phyloP scores from a whole-genome alignment of 1,139 yeast species.

The Protomyces arabidopsidicola region DNA sequence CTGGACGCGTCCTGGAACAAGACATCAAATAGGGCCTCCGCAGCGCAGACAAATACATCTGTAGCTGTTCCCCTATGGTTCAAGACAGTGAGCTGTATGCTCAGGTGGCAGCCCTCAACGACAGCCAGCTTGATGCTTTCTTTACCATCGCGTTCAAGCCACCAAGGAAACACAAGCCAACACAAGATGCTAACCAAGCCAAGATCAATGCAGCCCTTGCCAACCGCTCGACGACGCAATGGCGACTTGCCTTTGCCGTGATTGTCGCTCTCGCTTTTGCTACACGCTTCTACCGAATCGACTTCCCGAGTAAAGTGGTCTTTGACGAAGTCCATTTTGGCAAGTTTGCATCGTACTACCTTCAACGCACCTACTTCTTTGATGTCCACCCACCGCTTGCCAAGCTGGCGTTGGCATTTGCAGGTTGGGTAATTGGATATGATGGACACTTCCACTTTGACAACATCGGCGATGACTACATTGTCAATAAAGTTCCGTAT shows the following conservation, averaged over 20 bases:
- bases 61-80: no score
- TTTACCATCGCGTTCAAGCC: background rate
- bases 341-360: conserved; percentile 67
- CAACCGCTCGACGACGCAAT: background rate
- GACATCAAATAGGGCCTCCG: background rate
- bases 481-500: conserved; percentile 74
- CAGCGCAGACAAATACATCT: no score
- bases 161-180: background rate
- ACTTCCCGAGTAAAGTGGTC: conserved; percentile 79
- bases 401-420: conserved; percentile 81
- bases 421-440: conserved; percentile 84
- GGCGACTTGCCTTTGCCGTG: conserved; percentile 37
- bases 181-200: background rate
- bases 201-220: background rate
- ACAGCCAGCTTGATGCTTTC: background rate
- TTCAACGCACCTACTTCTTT: conserved; percentile 79
- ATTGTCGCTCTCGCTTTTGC: conserved; percentile 64
- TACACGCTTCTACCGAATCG: conserved; percentile 66
- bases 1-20: background rate
- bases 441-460: conserved; percentile 89
- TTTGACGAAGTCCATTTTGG: conserved; percentile 99
- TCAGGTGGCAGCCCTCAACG: background rate
- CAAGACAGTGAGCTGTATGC: background rate
- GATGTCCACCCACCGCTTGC: conserved; percentile 99
- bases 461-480: conserved; percentile 79